Conservation (phyloP, 2,329 filamentous ascomycete genomes). For the Chaetomium sp. region DNA sequence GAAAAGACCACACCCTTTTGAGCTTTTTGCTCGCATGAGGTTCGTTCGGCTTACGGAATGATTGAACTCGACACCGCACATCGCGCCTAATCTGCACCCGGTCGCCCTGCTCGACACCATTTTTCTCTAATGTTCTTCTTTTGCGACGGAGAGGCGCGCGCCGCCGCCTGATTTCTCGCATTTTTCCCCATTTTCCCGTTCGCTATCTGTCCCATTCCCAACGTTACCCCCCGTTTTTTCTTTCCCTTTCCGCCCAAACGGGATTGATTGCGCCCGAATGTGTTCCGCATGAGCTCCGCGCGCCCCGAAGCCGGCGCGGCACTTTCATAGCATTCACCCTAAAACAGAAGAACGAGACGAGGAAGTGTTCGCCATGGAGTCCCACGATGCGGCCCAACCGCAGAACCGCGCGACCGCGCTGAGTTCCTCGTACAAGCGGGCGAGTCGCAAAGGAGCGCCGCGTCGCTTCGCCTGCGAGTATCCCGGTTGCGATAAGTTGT, state of each 20-base stretch:
- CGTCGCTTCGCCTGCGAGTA: constrained; percentile 57
- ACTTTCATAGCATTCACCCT: background rate
- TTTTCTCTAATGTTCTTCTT: constrained; percentile 9
- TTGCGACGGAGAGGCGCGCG: constrained; percentile 11
- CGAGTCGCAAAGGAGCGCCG: constrained; percentile 45
- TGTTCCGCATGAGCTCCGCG: background rate
- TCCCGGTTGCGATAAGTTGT: constrained; percentile 69
- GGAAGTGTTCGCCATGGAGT: constrained; percentile 13
- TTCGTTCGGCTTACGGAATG: constrained; percentile 9
- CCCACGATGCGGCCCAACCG: constrained; percentile 12
- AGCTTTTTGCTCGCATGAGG: background rate
- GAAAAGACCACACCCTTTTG: background rate
- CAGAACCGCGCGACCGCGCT: constrained; percentile 11
- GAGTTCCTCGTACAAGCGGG: constrained; percentile 39
- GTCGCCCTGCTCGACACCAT: background rate
- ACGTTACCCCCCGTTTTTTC: too few species aligned
- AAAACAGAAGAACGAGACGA: background rate
- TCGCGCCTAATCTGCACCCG: background rate
- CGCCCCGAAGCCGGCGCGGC: constrained; percentile 2
- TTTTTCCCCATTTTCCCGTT: background rate
- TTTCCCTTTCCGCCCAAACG: background rate
- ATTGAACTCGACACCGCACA: constrained; percentile 8
- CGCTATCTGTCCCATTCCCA: background rate
- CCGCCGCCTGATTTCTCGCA: constrained; percentile 2
- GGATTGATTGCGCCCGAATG: constrained; percentile 5